Evolutionary conservation across 164 flowering plant species (phyloP), one percentile per base, ranked within the genome.

Genomic region (Stephania japonica): DNA sequence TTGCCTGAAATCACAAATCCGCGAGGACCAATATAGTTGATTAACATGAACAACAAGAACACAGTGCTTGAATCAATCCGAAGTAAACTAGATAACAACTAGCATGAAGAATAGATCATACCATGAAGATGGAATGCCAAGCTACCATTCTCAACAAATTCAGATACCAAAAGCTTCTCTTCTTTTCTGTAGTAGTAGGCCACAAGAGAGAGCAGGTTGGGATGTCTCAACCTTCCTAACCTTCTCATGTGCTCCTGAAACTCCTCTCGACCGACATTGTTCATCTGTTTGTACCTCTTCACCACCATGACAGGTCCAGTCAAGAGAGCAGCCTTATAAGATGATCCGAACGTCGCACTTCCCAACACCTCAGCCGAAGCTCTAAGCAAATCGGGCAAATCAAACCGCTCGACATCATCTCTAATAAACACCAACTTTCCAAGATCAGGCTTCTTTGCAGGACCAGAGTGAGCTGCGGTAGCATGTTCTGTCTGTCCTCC

Each of bases 181-280:
- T 92, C 97, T 63, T 84, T 89, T 67, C 89, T 81, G 44, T 88
- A 92, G 73, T 89, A 89, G 73, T 81, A 94, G 21, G 97, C 95
- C 61, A 91, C 88, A 27, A 92, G 78, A 25, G 97, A 87, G 19
- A 90, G 82, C 73, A 94, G 63, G 56, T 95, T 95, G 5, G 86
- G 85, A 80, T 95, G 96, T 0, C 69, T 67, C 44, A 92, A 76
- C 77, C 85, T 86, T 8, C 95, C 97, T 0, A 94, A 26, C 77
- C 91, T 86, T 71, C 88, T 90, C 97, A 94, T 90, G 63, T 94
- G 93, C 65, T 90, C 91, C 44, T 89, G 87, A 73, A 94, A 94
- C 66, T 89, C 97, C 26, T 90, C 95, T 74, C 75, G 87, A 0
- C 87, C 89, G 1, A 86, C 86, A 68, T 85, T 87, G 69, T 87